phyloP scores from a whole-genome alignment of 495 filamentous ascomycete species.

The Neurospora sp. region DNA sequence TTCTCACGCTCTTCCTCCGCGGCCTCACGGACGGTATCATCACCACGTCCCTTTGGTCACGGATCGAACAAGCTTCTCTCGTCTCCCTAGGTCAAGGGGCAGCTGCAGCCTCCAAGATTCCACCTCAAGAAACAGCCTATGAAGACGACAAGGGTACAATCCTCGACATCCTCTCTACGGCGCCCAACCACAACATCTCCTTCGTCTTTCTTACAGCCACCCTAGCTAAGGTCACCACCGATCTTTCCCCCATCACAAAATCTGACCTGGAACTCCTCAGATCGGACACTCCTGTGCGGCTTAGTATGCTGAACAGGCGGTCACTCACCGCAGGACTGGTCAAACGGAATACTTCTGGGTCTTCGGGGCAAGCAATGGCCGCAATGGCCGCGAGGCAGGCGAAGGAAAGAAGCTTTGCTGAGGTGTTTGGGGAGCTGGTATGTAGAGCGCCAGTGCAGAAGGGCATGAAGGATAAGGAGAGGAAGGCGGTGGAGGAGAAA shows the following conservation, averaged over 20 bases:
- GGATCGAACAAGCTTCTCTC: slow-evolving; percentile 53
- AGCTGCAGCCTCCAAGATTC: slow-evolving; percentile 17
- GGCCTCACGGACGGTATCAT: slow-evolving; percentile 70
- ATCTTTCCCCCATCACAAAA: slow-evolving; percentile 36
- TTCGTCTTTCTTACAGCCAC: slow-evolving; percentile 81
- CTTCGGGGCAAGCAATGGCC: slow-evolving; percentile 14
- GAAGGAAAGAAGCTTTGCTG: slow-evolving; percentile 35
- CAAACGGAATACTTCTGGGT: background rate
- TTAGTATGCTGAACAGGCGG: slow-evolving; percentile 21
- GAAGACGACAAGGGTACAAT: slow-evolving; percentile 62
- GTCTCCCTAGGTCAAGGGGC: slow-evolving; percentile 24
- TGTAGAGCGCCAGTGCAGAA: slow-evolving; percentile 29
- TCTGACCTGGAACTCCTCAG: slow-evolving; percentile 21
- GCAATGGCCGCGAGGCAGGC: slow-evolving; percentile 30
- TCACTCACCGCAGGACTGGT: slow-evolving; percentile 21
- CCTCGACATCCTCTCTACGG: slow-evolving; percentile 59
- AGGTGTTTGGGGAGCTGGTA: slow-evolving; percentile 38
- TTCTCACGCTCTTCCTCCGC: slow-evolving; percentile 58
- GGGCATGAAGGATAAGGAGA: slow-evolving; percentile 32
- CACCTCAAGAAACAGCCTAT: slow-evolving; percentile 34
- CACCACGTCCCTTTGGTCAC: slow-evolving; percentile 54
- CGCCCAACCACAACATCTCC: slow-evolving; percentile 70
- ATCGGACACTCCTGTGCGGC: slow-evolving; percentile 6
- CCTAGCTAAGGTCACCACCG: slow-evolving; percentile 41
- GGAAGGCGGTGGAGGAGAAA: slow-evolving; percentile 35